phyloP scores from a whole-genome alignment of 805 yeast genomes.

The Metschnikowia santaceciliae region DNA sequence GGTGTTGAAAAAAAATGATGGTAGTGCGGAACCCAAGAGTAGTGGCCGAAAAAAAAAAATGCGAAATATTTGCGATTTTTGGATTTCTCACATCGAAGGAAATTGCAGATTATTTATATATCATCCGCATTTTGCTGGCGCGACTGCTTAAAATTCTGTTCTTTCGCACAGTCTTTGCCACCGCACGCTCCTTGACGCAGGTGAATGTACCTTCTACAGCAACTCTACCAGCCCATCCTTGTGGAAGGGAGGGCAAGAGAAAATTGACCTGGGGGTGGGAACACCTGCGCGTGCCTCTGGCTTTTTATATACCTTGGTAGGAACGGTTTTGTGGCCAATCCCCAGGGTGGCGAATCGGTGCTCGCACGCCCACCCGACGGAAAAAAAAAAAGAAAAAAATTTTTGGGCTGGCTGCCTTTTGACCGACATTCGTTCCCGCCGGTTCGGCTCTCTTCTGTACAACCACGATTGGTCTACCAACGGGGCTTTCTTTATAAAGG shows the following conservation, averaged over 20 bases:
- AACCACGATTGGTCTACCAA: not conserved
- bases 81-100: slow-evolving; percentile 17
- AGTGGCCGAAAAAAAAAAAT: slow-evolving; percentile 11
- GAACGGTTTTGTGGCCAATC: not conserved
- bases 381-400: not conserved
- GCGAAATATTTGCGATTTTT: slow-evolving; percentile 15
- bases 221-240: not conserved
- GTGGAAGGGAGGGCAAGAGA: not conserved
- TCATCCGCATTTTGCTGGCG: slow-evolving; percentile 19
- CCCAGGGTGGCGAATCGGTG: not conserved
- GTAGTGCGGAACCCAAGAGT: slow-evolving; percentile 14
- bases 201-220: slow-evolving; percentile 5
- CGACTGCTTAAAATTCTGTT: slow-evolving; percentile 12
- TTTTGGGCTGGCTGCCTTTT: not conserved
- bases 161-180: slow-evolving; percentile 7
- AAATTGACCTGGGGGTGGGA: too few relatives aligned
- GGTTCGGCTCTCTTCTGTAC: not conserved
- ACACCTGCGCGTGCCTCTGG: too few relatives aligned
- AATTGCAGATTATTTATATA: slow-evolving; percentile 21
- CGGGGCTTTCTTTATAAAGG: not conserved
- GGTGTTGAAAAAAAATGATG: not conserved
- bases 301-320: not conserved
- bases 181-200: slow-evolving; percentile 16
- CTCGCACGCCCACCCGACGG: not conserved
- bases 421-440: not conserved